Evolutionary conservation across 768 basidiomycete genomes (phyloP).

Genomic region (Trametes cingulata): DNA sequence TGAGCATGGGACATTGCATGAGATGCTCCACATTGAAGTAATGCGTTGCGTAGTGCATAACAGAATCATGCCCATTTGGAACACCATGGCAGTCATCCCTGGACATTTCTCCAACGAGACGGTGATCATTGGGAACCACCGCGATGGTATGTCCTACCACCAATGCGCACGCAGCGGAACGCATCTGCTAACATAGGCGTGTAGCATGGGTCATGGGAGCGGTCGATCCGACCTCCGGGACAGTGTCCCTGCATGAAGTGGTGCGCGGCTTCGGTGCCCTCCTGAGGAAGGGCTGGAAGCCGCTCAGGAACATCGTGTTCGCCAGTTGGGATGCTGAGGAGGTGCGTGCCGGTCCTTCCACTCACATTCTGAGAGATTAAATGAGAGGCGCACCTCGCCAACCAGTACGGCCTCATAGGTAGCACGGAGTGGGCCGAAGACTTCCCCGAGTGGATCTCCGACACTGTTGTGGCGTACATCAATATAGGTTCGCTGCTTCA

Average conservation of each 20-base stretch:
- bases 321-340: slow-evolving; percentile 83
- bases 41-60: slow-evolving; percentile 54
- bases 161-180: background rate
- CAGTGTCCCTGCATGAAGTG: slow-evolving; percentile 74
- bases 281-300: slow-evolving; percentile 78
- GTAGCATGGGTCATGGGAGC: slow-evolving; percentile 76
- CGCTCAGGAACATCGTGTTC: slow-evolving; percentile 73
- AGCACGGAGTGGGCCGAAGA: slow-evolving; percentile 95
- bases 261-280: slow-evolving; percentile 73
- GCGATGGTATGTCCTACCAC: slow-evolving; percentile 58
- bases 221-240: slow-evolving; percentile 77
- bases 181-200: background rate
- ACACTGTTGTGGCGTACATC: slow-evolving; percentile 82
- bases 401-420: slow-evolving; percentile 69
- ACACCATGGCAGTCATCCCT: slow-evolving; percentile 79
- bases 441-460: slow-evolving; percentile 76
- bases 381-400: background rate
- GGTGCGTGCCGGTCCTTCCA: slow-evolving; percentile 32
- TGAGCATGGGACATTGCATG: slow-evolving; percentile 44
- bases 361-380: background rate
- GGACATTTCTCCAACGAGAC: slow-evolving; percentile 84
- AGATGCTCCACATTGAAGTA: slow-evolving; percentile 41
- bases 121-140: slow-evolving; percentile 83
- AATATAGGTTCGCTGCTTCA: slow-evolving; percentile 51
- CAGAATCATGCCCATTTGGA: slow-evolving; percentile 90